Evolutionary conservation across 192 early-diverging fungal species (phyloP), one percentile per base, ranked within the genome.

Genomic region (Linnemannia elongata): DNA sequence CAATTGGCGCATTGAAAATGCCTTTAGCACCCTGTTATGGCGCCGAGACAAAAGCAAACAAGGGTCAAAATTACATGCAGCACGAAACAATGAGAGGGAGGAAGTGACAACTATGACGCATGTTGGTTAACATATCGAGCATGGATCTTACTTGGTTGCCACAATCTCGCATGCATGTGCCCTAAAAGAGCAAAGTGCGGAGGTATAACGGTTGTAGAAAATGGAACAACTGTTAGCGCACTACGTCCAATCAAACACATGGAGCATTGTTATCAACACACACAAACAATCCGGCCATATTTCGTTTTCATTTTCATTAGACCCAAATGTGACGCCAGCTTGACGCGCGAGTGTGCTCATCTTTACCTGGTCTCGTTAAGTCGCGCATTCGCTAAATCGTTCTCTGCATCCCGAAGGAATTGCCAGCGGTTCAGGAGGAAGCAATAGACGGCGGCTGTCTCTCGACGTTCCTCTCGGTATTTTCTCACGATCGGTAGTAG

Each of bases 91-190:
- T 33, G 30, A 33, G 8, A 66, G 15, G 5, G 15, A 27, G 27
- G 6, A 66, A 66, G 30, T 66, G 60, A 15, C 57, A 10, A 30
- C 54, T 0, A n/a, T 60, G 55, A 60, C 55, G 55, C 55, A 60
- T 60, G 55, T 60, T 60, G 22, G 24, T 24, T 60, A 27, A 24
- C 55, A 60, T 27, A n/a, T 60, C 22, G 44, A 7, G 13, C 44
- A 9, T 15, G 15, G 3, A 41, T 10, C 66, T 60, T 79, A 89
- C 89, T 87, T 89, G 78, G 79, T 89, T 0, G 89, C 89, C 4
- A 89, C 89, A 54, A 89, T 78, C 72, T 89, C 85, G 79, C 89
- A 89, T 49, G 87, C 85, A 77, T 89, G 79, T 6, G 89, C 89
- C 52, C 89, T 83, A 73, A 66, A 69, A 55, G 41, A 52, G 39